Evolutionary conservation across 495 filamentous ascomycete species (phyloP), one percentile per base, ranked within the genome.

Genomic region (Aspergillus nidulans): DNA sequence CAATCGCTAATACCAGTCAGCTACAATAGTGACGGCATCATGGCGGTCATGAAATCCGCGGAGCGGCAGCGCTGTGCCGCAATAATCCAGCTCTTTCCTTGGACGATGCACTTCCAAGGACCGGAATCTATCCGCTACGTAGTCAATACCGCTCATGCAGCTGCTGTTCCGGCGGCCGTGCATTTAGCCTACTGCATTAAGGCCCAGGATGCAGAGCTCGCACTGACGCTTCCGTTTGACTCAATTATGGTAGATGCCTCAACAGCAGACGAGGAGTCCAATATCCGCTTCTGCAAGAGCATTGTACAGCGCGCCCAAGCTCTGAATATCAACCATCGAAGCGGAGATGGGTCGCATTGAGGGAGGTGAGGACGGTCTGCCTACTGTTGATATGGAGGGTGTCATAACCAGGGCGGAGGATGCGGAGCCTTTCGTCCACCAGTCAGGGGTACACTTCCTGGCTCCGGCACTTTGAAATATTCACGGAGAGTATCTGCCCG

Each of bases 381-480:
- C 76, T 19, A 86, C 82, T 25, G 81, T 69, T 1, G 84, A 86
- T 54, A 63, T 89, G 19, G 84, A 87, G 61, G 82, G 73, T 0
- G 63, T 88, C n/a, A 61, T 88, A 59, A 89, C 86, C 7, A 85
- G 77, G 0, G 79, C 84, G 4, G 83, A 85, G 54, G 76, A 88
- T 59, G 85, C 83, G 10, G 67, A 79, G 62, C 75, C 83, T 58
- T 89, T 89, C 62, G 80, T 87, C 0, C 52, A 26, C 13, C 73
- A 70, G 4, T 85, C 83, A 12, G 87, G 87, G 0, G 86, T 88
- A 36, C 84, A 88, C 66, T 86, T 85, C 76, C 68, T 88, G 4
- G 86, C 86, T 0, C 86, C 87, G 0, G 83, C 85, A 6, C 89
- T 90, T 63, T 86, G 86, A 10, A 89, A 89, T 65, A 83, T 90